Conservation (phyloP, 2,329 filamentous ascomycete species). For the Fusarium sp. region DNA sequence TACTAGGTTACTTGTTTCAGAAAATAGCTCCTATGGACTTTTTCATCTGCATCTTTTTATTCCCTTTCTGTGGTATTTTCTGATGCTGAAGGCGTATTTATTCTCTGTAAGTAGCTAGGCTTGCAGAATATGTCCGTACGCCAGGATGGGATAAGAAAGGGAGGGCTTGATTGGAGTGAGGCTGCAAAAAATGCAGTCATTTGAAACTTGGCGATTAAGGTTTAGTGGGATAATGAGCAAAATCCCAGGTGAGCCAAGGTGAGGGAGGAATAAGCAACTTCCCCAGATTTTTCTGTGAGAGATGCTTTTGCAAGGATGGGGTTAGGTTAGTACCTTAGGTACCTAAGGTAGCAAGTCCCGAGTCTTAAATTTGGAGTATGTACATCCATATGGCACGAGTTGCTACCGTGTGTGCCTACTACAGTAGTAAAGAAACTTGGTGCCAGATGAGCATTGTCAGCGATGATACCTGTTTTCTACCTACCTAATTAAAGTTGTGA, state of each 20-base stretch:
- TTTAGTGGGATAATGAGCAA: not conserved
- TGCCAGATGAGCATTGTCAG: not conserved
- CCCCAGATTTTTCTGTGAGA: slow-evolving; percentile 12
- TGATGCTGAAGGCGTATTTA: not conserved
- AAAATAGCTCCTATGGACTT: not conserved
- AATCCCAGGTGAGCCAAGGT: slow-evolving; percentile 15
- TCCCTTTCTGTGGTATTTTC: not conserved
- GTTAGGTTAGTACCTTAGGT: not conserved
- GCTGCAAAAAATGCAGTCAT: not conserved
- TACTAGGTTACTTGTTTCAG: not conserved
- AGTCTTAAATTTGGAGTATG: not conserved
- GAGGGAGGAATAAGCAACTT: slow-evolving; percentile 16
- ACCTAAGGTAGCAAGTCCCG: not conserved
- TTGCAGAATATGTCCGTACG: not conserved
- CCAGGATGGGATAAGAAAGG: not conserved
- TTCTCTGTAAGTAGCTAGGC: not conserved
- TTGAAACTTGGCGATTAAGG: not conserved
- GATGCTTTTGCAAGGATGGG: slow-evolving; percentile 7
- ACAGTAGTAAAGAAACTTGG: not conserved
- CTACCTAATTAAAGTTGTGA: not conserved
- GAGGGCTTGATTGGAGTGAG: not conserved
- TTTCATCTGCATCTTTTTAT: no score
- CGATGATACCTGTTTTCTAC: not conserved
- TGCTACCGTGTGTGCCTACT: not conserved
- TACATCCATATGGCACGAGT: not conserved